Base-by-base conservation (phyloP, 306 rosid species). In the Abrus precatorius region DNA sequence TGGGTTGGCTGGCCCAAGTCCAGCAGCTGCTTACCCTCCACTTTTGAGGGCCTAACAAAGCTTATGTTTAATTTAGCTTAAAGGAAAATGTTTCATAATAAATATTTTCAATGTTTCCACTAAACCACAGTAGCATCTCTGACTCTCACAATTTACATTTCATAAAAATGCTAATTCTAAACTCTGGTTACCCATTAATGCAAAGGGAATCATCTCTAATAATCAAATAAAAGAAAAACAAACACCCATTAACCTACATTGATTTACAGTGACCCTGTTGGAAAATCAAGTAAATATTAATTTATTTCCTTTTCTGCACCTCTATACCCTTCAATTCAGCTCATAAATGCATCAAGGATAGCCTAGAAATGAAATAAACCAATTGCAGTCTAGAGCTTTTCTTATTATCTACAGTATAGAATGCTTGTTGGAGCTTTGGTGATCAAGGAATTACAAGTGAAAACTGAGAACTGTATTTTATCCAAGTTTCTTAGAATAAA, bases 51-150 rank as follows among this genome's bases (percentile, higher is more conserved):
- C 20, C 20, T 20, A 20, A 20, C 20, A 20, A 20, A 20, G 20
- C 49, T 75, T 60, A 75, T 48, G 40, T 61, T 32, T 47, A 75
- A 11, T 61, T 59, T 75, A 10, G 11, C 48, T 30, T 33, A 47
- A 47, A 61, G 60, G 60, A 68, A 44, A 68, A 45, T 44, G 40
- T 28, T 68, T 28, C 5, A 45, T 28, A 6, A 45, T 45, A 44
- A 44, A 45, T 5, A 5, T 52, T 52, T 68, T 45, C 73, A 68
- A 32, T 45, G 41, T 61, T 60, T 45, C 41, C 60, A 40, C 71
- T 20, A 60, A 75, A 60, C 50, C 60, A 60, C 10, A 44, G 30
- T 50, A 9, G 28, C 11, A 32, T 47, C n/a, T 45, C 44, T 60
- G 13, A 43, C 50, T 57, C 5, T 7, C 48, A 32, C 4, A 8